phyloP scores from a whole-genome alignment of 345 rosid species.

The Kernera saxatilis region DNA sequence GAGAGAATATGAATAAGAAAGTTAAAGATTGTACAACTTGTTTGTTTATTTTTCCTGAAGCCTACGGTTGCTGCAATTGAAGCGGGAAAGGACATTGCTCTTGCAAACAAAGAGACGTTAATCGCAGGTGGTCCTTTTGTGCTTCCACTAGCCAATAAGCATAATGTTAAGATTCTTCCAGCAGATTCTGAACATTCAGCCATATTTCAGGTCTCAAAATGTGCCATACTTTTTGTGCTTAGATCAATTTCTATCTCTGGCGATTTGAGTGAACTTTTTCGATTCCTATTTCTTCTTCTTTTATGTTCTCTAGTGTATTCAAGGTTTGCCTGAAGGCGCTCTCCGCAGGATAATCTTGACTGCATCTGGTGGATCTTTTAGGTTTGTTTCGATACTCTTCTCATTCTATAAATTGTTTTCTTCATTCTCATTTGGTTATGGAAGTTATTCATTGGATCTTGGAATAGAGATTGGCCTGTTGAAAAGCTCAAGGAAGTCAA shows the following conservation, averaged over 20 bases:
- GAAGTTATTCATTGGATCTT: background rate
- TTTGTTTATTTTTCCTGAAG: constrained; percentile 26
- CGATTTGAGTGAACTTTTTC: background rate
- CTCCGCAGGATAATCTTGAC: constrained; percentile 81
- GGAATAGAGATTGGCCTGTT: constrained; percentile 73
- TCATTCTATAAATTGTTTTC: background rate
- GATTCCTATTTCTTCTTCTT: background rate
- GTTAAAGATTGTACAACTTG: background rate
- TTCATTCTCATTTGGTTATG: background rate
- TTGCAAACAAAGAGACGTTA: constrained; percentile 96
- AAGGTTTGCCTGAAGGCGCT: constrained; percentile 89
- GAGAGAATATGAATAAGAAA: background rate
- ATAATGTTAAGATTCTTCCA: constrained; percentile 90
- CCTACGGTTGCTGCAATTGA: constrained; percentile 98
- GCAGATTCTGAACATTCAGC: constrained; percentile 99
- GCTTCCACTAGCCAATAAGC: constrained; percentile 86
- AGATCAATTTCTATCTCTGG: background rate
- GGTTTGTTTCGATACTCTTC: constrained; percentile 41
- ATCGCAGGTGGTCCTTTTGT: constrained; percentile 97
- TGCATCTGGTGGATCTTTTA: constrained; percentile 98
- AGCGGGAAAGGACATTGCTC: constrained; percentile 90
- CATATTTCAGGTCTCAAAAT: constrained; percentile 70
- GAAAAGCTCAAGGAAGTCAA: constrained; percentile 87
- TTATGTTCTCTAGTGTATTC: constrained; percentile 60
- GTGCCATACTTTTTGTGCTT: background rate